A percentile compares a stretch with the other conserved stretches of the same genome.
Conservation (phyloP, 495 filamentous ascomycete genomes). For the Penicillium robsamsonii region DNA sequence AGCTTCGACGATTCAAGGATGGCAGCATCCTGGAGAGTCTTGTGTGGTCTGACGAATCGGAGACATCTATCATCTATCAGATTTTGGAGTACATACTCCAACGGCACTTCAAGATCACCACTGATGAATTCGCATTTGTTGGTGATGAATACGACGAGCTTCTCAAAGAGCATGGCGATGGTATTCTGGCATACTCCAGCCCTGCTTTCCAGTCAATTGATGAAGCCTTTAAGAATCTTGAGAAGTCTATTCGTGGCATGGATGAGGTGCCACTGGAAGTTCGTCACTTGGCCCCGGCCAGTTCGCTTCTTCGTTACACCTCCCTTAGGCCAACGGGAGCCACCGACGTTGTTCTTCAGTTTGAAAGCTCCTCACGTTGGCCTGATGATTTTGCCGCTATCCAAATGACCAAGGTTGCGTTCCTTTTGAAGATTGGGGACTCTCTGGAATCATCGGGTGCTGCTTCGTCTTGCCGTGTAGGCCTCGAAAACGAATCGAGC, state of each 20-base stretch:
- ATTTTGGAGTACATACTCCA: conserved; percentile 72
- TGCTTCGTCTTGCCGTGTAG: conserved; percentile 56
- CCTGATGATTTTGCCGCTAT: conserved; percentile 87
- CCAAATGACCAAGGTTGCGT: conserved; percentile 89
- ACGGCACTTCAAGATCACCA: conserved; percentile 58
- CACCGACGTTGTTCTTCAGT: conserved; percentile 75
- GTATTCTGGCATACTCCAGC: conserved; percentile 35
- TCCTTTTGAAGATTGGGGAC: conserved; percentile 77
- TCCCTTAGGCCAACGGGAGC: conserved; percentile 52
- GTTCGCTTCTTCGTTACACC: conserved; percentile 69
- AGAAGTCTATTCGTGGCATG: conserved; percentile 68
- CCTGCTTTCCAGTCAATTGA: conserved; percentile 55
- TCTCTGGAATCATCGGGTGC: conserved; percentile 58
- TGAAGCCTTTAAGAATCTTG: conserved; percentile 65
- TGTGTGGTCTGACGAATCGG: conserved; percentile 68
- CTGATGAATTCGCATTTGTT: conserved; percentile 53
- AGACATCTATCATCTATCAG: conserved; percentile 67
- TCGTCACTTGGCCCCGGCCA: conserved; percentile 69
- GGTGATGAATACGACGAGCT: conserved; percentile 61
- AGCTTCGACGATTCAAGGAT: conserved; percentile 55
- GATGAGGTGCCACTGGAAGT: conserved; percentile 79
- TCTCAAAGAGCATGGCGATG: conserved; percentile 44
- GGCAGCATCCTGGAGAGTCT: conserved; percentile 63
- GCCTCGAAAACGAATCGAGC: conserved; percentile 71
- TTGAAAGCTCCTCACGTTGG: conserved; percentile 92